Evolutionary conservation across 176 grass and related monocot genomes (phyloP).

Genomic region (Chloris gayana): DNA sequence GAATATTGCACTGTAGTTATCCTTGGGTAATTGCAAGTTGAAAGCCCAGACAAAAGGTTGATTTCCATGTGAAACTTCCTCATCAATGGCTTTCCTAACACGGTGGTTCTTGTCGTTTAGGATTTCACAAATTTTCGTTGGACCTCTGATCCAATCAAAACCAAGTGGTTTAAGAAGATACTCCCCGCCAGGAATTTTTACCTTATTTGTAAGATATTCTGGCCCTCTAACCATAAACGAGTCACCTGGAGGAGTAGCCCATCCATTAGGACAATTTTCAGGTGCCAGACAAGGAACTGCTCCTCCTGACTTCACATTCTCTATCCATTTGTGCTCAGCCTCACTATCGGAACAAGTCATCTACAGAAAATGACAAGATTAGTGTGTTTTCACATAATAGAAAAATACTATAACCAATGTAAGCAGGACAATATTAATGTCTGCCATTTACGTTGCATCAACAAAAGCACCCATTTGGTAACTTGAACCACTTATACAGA

Average conservation of each 20-base stretch:
- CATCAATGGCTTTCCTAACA: conserved; percentile 70
- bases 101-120: conserved; percentile 74
- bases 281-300: conserved; percentile 64
- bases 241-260: conserved; percentile 69
- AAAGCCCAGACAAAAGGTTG: conserved; percentile 93
- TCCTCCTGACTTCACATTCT: conserved; percentile 64
- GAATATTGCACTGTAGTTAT: conserved; percentile 74
- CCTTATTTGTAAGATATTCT: conserved; percentile 74
- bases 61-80: conserved; percentile 51
- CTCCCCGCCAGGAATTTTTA: conserved; percentile 74
- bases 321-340: conserved; percentile 68
- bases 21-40: conserved; percentile 94
- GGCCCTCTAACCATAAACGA: conserved; percentile 88
- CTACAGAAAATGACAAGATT: conserved; percentile 1
- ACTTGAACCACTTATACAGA: neutral
- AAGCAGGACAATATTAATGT: neutral
- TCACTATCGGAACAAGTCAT: conserved; percentile 66
- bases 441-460: neutral
- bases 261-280: conserved; percentile 63
- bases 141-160: conserved; percentile 86
- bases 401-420: neutral
- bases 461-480: neutral
- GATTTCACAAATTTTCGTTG: conserved; percentile 66
- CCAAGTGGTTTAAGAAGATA: conserved; percentile 90
- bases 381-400: neutral